Percentiles rank a stretch among this genome's conserved stretches.
Conservation (phyloP, 1,284 basidiomycete genomes). For the Ceratobasidium sp. region DNA sequence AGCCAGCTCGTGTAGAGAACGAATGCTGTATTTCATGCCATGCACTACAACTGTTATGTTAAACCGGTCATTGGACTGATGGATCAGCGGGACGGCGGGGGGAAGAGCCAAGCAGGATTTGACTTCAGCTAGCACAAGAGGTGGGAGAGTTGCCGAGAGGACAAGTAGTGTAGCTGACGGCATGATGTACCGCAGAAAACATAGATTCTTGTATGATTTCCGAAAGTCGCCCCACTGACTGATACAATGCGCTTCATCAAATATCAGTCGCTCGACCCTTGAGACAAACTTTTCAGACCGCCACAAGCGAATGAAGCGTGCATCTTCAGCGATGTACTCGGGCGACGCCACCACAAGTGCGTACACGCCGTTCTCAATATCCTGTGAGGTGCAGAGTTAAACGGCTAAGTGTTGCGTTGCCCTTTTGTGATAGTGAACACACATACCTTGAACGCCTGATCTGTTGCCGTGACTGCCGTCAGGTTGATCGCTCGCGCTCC, state of each 20-base stretch:
- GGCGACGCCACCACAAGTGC: background rate
- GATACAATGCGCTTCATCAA: background rate
- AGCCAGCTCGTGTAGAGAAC: background rate
- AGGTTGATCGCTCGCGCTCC: background rate
- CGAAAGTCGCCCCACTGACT: background rate
- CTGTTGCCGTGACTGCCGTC: background rate
- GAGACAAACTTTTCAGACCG: background rate
- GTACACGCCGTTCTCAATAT: background rate
- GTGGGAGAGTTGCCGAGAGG: background rate
- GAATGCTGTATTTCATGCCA: background rate
- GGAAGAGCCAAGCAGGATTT: background rate
- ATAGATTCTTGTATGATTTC: background rate
- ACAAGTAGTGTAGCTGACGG: background rate
- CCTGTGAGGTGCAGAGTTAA: background rate
- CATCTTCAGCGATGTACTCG: constrained; percentile 11
- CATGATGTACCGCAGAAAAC: background rate
- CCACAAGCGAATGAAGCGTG: background rate
- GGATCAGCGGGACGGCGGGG: background rate
- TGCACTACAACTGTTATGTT: background rate
- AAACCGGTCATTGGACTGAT: constrained; percentile 18
- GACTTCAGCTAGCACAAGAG: background rate
- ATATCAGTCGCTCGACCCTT: background rate
- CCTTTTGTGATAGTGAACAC: too few relatives aligned
- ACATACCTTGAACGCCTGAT: background rate
- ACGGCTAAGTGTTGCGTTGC: background rate